These are phyloP conservation scores for Jimgerdemannia flammicorona DNA, from an alignment of 192 early-diverging fungal genomes.

Conservation along the genomic window DNA sequence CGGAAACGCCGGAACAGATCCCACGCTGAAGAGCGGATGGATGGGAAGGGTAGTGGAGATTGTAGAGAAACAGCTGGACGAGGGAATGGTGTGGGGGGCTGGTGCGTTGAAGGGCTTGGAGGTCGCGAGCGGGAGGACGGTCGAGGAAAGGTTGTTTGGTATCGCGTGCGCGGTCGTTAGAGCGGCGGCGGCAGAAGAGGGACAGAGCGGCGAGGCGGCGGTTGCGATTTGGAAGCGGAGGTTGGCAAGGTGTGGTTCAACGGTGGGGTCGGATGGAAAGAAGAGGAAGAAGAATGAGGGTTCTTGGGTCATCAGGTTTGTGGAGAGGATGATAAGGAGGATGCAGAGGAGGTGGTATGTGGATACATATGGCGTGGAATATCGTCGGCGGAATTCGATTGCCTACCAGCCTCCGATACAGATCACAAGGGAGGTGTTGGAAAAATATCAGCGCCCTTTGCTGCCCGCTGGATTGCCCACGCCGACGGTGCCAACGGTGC, in stretches of 20 bases:
- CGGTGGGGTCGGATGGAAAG: background rate
- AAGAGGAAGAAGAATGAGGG: constrained; percentile 56
- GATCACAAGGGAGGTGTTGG: constrained; percentile 2
- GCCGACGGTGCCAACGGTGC: constrained; percentile 75
- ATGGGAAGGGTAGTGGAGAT: constrained; percentile 76
- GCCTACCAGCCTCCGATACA: constrained; percentile 2
- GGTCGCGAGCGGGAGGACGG: background rate
- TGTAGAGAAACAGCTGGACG: constrained; percentile 72
- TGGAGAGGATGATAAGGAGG: constrained; percentile 52
- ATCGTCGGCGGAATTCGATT: background rate
- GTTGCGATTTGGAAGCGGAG: background rate
- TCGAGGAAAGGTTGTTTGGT: background rate
- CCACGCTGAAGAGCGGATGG: constrained; percentile 46
- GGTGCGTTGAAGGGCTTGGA: constrained; percentile 42
- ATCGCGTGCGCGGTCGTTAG: background rate
- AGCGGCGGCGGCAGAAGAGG: background rate
- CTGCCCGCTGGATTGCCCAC: constrained; percentile 48
- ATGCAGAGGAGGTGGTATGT: constrained; percentile 68
- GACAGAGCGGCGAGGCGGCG: background rate
- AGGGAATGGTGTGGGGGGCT: constrained; percentile 53
- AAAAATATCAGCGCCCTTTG: constrained; percentile 38
- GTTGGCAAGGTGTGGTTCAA: background rate
- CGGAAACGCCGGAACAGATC: constrained; percentile 9
- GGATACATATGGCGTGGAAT: constrained; percentile 34
- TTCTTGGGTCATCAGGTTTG: constrained; percentile 65